A percentile compares a stretch with the other conserved stretches of the same genome.
Conservation (phyloP, 2,329 filamentous ascomycete species). For the Pseudogymnoascus sp. region DNA sequence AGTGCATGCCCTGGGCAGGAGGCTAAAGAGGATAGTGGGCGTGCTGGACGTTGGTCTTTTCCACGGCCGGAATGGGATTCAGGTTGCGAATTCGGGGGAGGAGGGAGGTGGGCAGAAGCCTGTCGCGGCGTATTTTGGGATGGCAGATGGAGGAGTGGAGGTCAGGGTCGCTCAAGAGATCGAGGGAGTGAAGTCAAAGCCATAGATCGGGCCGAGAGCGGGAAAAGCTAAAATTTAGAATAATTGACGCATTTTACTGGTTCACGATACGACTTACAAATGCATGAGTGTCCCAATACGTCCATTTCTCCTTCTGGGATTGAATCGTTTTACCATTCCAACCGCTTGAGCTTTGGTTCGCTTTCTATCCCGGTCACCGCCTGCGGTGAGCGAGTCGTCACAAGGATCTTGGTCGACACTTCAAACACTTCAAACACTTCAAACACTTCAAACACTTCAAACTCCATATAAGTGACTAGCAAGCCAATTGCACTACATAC, state of each 20-base stretch:
- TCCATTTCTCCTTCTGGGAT: background rate
- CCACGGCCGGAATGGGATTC: conserved; percentile 67
- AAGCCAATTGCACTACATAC: background rate
- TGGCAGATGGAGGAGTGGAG: conserved; percentile 66
- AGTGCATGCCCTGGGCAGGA: conserved; percentile 63
- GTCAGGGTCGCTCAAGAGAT: conserved; percentile 38
- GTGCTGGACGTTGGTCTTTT: conserved; percentile 92
- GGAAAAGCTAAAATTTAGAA: background rate
- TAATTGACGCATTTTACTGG: background rate
- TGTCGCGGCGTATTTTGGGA: conserved; percentile 89
- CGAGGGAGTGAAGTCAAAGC: conserved; percentile 22
- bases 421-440: background rate
- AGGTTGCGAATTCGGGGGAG: conserved; percentile 53
- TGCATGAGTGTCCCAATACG: background rate
- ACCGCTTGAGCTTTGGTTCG: background rate
- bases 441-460: background rate
- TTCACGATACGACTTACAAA: background rate
- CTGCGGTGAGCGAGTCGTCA: too few relatives aligned
- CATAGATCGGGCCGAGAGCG: conserved; percentile 10
- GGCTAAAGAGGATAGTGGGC: conserved; percentile 74
- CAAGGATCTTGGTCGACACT: background rate
- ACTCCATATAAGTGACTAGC: background rate
- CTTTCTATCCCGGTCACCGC: too few relatives aligned
- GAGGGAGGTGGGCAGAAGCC: conserved; percentile 76
- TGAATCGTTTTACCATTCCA: background rate